Evolutionary conservation across 305 asterid species (phyloP).

Genomic region (Fraxinus dipetala): DNA sequence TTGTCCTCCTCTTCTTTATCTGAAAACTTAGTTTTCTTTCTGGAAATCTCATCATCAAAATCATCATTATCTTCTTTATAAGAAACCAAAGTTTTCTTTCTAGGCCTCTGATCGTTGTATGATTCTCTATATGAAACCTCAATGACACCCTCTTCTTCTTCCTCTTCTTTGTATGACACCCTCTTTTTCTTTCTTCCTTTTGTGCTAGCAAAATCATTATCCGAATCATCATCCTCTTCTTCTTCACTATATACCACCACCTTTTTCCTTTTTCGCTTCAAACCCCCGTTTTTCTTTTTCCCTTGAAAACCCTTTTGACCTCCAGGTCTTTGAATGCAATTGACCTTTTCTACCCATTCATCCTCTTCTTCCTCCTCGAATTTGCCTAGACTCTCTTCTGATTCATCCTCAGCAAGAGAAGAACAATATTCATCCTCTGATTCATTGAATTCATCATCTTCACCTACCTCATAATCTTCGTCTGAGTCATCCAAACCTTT

Average conservation of each 20-base stretch:
- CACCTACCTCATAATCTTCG: constrained; percentile 72
- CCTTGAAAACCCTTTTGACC: constrained; percentile 27
- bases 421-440: constrained; percentile 76
- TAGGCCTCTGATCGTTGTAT: neutral
- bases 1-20: constrained; percentile 21
- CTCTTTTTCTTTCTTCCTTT: constrained; percentile 27
- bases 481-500: constrained; percentile 74
- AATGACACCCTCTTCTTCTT: neutral
- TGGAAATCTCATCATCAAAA: constrained; percentile 22
- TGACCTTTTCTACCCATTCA: constrained; percentile 37
- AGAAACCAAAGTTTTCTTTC: constrained; percentile 17
- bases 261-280: constrained; percentile 35
- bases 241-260: constrained; percentile 1
- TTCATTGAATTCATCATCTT: constrained; percentile 57
- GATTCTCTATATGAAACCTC: neutral
- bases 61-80: constrained; percentile 38
- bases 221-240: neutral
- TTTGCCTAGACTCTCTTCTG: constrained; percentile 46
- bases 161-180: constrained; percentile 33
- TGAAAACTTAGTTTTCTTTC: constrained; percentile 9
- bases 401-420: constrained; percentile 68
- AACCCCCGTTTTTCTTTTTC: constrained; percentile 38
- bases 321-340: constrained; percentile 27
- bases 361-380: constrained; percentile 31
- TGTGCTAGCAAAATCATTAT: neutral